Conservation (phyloP, 2,329 filamentous ascomycete species). For the Balansia obtecta region DNA sequence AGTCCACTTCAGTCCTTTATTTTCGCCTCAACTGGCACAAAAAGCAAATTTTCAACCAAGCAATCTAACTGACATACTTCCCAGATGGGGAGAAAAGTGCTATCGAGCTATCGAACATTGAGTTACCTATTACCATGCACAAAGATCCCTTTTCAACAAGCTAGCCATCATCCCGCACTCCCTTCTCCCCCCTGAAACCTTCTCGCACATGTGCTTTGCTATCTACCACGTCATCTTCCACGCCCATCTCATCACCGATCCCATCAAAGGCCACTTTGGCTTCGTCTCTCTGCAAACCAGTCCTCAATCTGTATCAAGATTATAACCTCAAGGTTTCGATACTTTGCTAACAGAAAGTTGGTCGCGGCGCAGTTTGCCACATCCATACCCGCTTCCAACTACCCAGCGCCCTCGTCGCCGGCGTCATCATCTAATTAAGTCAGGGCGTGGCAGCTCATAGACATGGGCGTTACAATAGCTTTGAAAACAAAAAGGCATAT, state of each 20-base stretch:
- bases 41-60: background rate
- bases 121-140: background rate
- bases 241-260: background rate
- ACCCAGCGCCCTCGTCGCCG: background rate
- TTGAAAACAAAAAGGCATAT: background rate
- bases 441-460: background rate
- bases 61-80: background rate
- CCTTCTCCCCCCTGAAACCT: too few relatives aligned
- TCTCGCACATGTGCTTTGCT: slow-evolving; percentile 4
- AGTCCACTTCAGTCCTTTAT: background rate
- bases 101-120: background rate
- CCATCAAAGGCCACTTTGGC: background rate
- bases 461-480: slow-evolving; percentile 5
- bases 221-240: slow-evolving; percentile 2
- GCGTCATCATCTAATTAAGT: background rate
- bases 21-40: too few relatives aligned
- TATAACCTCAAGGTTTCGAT: background rate
- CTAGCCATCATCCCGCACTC: background rate
- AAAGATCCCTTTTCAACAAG: background rate
- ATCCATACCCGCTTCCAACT: background rate
- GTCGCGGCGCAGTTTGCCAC: background rate
- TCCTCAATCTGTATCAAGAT: background rate
- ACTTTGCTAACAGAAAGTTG: background rate
- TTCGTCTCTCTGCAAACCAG: background rate
- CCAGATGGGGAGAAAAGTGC: background rate